Evolutionary conservation across 2,329 filamentous ascomycete genomes (phyloP), one percentile per base, ranked within the genome.

Genomic region (Pseudomassariella vexata): DNA sequence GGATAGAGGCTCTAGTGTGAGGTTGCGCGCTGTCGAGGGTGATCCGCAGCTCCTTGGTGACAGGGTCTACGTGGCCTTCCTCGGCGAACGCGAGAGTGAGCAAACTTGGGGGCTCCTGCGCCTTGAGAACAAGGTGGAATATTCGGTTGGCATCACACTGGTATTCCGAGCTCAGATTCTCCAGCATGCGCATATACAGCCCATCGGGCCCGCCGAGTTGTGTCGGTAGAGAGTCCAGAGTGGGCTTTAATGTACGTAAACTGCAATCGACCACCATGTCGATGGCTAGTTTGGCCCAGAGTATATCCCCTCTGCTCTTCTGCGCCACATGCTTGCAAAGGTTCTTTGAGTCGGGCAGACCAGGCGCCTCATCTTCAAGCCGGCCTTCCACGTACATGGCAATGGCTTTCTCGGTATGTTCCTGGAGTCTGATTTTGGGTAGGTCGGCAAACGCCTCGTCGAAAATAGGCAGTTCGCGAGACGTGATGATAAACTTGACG

Each of bases 111-210:
- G 52, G 51, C n/a, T 55, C 49, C 16, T 49, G 50, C 8, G 52
- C 45, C 20, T 45, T 43, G 19, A 54, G 35, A 6, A 55, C 44
- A 8, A 56, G 40, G 25, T 52, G 47, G 20, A 53, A 56, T 26
- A 55, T 50, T 21, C 48, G 47, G 19, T 39, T 52, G 29, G 50
- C 49, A 19, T 40, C 43, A 5, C 43, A 39, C 24, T 50, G 46
- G n/a, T 46, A n/a, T 22, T 50, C 44, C 4, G 29, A 46, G 17
- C 38, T 43, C 5, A 56, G 39, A 16, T 46, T 51, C 36, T 53
- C 39, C 5, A 55, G 39, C 47, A 55, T 55, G 10, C 44, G 46
- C 50, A 55, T 53, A 22, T 55, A 55, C 6, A 55, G 40, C 9
- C 52, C 52, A 12, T 53, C 49, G 2, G 46, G 38, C 3, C 52